These are phyloP conservation scores for Tuber magnatum DNA, from an alignment of 495 filamentous ascomycete species.

Conservation along the genomic window DNA sequence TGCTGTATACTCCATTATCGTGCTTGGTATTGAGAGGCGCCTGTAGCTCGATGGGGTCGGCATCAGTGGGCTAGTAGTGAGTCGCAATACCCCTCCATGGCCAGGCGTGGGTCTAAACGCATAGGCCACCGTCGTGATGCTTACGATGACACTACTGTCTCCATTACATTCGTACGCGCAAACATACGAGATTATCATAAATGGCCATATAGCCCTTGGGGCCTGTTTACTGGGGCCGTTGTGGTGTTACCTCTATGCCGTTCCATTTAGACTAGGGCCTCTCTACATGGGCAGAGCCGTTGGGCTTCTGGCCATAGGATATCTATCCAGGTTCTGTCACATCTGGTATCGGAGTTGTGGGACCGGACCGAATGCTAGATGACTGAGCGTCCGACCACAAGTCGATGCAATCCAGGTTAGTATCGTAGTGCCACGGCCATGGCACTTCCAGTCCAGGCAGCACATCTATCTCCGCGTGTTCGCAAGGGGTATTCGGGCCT, in stretches of 20 bases:
- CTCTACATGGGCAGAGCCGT: slow-evolving; percentile 21
- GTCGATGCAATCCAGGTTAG: not conserved
- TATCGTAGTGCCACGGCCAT: slow-evolving; percentile 16
- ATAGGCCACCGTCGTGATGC: not conserved
- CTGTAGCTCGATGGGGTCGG: not conserved
- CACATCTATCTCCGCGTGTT: slow-evolving; percentile 39
- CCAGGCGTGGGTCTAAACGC: not conserved
- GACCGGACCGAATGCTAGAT: slow-evolving; percentile 11
- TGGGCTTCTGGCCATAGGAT: slow-evolving; percentile 5
- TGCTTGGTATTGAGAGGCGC: not conserved
- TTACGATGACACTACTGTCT: not conserved
- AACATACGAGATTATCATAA: not conserved
- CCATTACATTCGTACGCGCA: not conserved
- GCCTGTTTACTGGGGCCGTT: not conserved
- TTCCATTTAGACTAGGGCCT: slow-evolving; percentile 12
- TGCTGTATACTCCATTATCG: not conserved
- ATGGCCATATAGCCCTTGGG: not conserved
- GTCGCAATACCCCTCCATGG: not conserved
- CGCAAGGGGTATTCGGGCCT: slow-evolving; percentile 33
- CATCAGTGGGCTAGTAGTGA: not conserved
- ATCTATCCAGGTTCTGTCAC: not conserved
- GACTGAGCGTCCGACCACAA: slow-evolving; percentile 4
- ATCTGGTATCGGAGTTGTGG: slow-evolving; percentile 20
- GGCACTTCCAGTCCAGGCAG: slow-evolving; percentile 38
- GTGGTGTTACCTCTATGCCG: slow-evolving; percentile 15